These are phyloP conservation scores for Xylaria grammica DNA, from an alignment of 495 filamentous ascomycete species.

Conservation along the genomic window DNA sequence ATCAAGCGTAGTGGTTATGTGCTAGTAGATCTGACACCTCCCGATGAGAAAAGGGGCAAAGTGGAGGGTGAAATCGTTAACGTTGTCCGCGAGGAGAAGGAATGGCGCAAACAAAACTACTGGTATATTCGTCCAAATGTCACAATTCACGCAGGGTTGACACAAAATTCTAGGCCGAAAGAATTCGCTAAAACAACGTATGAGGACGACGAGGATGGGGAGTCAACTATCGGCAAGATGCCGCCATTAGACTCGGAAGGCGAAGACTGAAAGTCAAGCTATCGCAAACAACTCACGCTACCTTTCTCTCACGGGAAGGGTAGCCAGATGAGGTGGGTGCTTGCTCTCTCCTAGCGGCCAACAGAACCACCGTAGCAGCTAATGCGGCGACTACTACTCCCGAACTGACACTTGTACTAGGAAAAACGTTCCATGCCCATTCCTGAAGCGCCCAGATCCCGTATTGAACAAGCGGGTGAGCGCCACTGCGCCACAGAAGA, in stretches of 20 bases:
- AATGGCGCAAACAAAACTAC: constrained; percentile 87
- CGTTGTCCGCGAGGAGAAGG: constrained; percentile 87
- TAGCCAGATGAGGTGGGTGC: constrained; percentile 25
- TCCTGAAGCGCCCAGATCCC: constrained; percentile 83
- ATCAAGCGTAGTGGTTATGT: constrained; percentile 87
- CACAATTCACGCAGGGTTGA: constrained; percentile 27
- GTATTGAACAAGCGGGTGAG: constrained; percentile 75
- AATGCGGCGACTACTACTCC: constrained; percentile 74
- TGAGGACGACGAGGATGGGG: constrained; percentile 76
- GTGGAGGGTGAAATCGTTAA: constrained; percentile 90
- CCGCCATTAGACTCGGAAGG: constrained; percentile 73
- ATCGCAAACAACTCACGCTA: constrained; percentile 22
- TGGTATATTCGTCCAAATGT: constrained; percentile 63
- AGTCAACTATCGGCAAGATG: constrained; percentile 81
- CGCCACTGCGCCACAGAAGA: constrained; percentile 80
- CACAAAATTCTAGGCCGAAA: constrained; percentile 66
- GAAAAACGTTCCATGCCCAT: constrained; percentile 96
- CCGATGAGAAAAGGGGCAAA: constrained; percentile 74
- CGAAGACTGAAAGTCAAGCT: constrained; percentile 41
- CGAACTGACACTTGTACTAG: constrained; percentile 85
- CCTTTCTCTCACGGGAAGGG: constrained; percentile 29
- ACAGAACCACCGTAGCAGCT: constrained; percentile 64
- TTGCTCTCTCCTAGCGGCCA: constrained; percentile 38
- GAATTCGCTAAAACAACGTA: constrained; percentile 72
- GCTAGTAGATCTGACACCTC: constrained; percentile 70